Percentiles rank a stretch among this genome's conserved stretches.
Conservation (phyloP, 202 grass and related monocot genomes). For the Digitaria exilis region DNA sequence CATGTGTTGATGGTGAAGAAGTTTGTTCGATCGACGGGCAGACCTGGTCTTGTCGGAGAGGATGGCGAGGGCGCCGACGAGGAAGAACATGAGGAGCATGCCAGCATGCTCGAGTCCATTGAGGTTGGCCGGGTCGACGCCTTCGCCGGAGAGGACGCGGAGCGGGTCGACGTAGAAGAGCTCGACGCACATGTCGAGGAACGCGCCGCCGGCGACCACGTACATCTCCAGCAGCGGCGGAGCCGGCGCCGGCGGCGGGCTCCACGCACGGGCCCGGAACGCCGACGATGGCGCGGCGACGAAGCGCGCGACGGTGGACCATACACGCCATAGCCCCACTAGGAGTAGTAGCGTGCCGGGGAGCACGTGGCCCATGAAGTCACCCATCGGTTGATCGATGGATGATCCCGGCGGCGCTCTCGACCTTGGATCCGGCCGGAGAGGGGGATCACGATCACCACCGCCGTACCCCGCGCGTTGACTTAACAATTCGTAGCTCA, state of each 20-base stretch:
- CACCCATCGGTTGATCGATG: no score
- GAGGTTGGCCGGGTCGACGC: conserved; percentile 66
- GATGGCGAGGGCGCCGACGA: conserved; percentile 69
- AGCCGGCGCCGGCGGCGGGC: conserved; percentile 37
- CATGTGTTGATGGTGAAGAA: not conserved
- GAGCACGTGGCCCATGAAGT: conserved; percentile 91
- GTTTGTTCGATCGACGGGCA: no score
- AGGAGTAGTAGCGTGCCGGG: conserved; percentile 79
- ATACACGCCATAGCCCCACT: conserved; percentile 82
- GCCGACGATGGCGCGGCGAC: conserved; percentile 51
- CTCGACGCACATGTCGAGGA: conserved; percentile 89
- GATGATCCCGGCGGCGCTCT: no score
- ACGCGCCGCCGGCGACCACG: conserved; percentile 75
- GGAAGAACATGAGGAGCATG: conserved; percentile 98
- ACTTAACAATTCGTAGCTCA: no score
- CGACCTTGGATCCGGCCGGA: no score
- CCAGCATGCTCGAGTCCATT: conserved; percentile 85
- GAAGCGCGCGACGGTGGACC: no score
- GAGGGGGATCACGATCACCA: no score
- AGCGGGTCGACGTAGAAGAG: not conserved
- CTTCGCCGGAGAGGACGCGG: conserved; percentile 45
- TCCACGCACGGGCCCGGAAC: conserved; percentile 75
- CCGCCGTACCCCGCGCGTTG: no score
- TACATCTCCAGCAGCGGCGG: conserved; percentile 69
- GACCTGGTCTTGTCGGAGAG: conserved; percentile 80